Conservation (phyloP, 371 early-diverging fungal genomes). For the Mucor racemosus region DNA sequence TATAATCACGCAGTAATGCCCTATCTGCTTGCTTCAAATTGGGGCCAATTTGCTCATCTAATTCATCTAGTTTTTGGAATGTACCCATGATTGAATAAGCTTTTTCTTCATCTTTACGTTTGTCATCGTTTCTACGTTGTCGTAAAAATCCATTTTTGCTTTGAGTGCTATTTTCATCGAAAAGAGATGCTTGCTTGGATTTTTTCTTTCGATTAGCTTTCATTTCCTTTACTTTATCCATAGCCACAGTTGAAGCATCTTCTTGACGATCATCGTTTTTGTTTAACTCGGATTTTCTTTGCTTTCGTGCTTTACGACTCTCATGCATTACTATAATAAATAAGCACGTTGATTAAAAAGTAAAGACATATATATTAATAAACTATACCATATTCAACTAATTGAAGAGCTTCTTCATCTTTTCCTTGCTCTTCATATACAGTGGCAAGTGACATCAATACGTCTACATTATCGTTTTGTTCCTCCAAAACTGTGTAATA, state of each 20-base stretch:
- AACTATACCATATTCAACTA: conserved; percentile 60
- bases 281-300: conserved; percentile 12
- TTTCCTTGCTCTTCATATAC: conserved; percentile 87
- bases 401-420: conserved; percentile 69
- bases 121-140: neutral
- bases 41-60: conserved; percentile 32
- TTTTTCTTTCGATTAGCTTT: neutral
- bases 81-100: conserved; percentile 12
- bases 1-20: conserved; percentile 50
- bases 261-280: conserved; percentile 13
- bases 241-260: neutral
- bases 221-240: conserved; percentile 7
- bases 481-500: conserved; percentile 42
- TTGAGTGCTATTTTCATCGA: conserved; percentile 28
- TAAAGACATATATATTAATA: neutral
- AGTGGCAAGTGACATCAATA: conserved; percentile 78
- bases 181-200: conserved; percentile 28
- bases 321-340: conserved; percentile 43
- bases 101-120: conserved; percentile 31
- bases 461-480: conserved; percentile 71
- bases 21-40: conserved; percentile 27
- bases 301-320: conserved; percentile 32
- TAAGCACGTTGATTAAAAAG: too few species aligned
- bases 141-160: conserved; percentile 8
- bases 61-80: conserved; percentile 41